These are phyloP conservation scores for Teunomyces pallodes DNA, from an alignment of 805 yeast species.

Conservation along the genomic window DNA sequence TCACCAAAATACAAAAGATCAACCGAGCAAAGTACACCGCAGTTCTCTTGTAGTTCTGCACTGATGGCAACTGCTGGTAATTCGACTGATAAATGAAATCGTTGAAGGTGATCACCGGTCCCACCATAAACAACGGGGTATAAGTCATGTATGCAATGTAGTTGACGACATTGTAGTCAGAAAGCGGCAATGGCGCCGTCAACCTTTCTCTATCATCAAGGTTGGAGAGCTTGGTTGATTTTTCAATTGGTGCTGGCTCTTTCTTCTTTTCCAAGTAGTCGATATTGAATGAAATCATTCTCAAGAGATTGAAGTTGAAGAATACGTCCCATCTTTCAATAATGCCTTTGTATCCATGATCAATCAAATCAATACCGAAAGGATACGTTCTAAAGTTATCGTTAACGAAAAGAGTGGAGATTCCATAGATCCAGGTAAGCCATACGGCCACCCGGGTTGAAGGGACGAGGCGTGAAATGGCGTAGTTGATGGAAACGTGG, in stretches of 20 bases:
- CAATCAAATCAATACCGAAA: conserved; percentile 56
- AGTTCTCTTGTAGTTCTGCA: conserved; percentile 48
- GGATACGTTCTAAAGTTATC: conserved; percentile 59
- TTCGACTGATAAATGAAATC: conserved; percentile 78
- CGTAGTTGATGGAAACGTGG: conserved; percentile 56
- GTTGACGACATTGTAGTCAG: conserved; percentile 61
- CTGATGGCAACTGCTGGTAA: conserved; percentile 54
- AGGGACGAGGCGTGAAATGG: conserved; percentile 41
- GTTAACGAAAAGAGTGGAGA: conserved; percentile 75
- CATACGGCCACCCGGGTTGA: conserved; percentile 39
- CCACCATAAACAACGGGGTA: conserved; percentile 90
- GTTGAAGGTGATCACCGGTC: conserved; percentile 91
- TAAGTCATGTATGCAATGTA: conserved; percentile 77
- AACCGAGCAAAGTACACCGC: conserved; percentile 66
- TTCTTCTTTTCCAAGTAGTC: conserved; percentile 58
- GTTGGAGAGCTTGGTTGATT: conserved; percentile 6
- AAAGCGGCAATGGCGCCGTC: conserved; percentile 56
- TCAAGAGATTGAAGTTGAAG: conserved; percentile 81
- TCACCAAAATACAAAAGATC: conserved; percentile 68
- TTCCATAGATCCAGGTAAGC: conserved; percentile 73
- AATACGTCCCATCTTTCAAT: conserved; percentile 94
- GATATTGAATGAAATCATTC: conserved; percentile 78
- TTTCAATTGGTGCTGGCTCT: not conserved
- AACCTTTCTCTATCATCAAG: conserved; percentile 64
- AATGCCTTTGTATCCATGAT: conserved; percentile 65